Evolutionary conservation across 2,329 filamentous ascomycete genomes (phyloP).

Genomic region (Stagonosporopsis rhizophila): DNA sequence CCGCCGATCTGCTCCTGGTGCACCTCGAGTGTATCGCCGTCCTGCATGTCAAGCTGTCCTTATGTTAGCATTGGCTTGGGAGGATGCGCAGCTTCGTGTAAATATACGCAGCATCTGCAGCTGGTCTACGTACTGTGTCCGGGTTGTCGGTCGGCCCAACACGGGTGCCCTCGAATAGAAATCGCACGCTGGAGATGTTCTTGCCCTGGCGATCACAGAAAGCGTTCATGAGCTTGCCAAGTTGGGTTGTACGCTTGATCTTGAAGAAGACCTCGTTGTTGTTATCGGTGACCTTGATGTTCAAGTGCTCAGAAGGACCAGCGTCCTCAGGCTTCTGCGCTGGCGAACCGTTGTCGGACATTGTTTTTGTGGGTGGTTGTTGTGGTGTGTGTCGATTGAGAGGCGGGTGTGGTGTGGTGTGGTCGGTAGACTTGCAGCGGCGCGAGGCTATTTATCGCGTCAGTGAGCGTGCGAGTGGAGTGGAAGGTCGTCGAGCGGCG

Average conservation of each 20-base stretch:
- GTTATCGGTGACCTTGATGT: slow-evolving; percentile 99
- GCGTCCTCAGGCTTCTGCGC: slow-evolving; percentile 55
- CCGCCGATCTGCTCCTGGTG: slow-evolving; percentile 98
- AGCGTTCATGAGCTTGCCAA: slow-evolving; percentile 98
- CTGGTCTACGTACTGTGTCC: slow-evolving; percentile 74
- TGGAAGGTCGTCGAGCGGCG: slow-evolving; percentile 30
- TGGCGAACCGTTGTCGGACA: slow-evolving; percentile 55
- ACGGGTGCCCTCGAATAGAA: slow-evolving; percentile 94
- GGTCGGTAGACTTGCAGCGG: slow-evolving; percentile 9
- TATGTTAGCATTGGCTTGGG: slow-evolving; percentile 20
- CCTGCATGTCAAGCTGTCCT: slow-evolving; percentile 87
- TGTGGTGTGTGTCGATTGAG: slow-evolving; percentile 6
- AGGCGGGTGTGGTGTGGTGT: slow-evolving; percentile 2
- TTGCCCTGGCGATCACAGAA: slow-evolving; percentile 98
- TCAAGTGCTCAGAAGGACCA: slow-evolving; percentile 78
- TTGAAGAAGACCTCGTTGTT: slow-evolving; percentile 99
- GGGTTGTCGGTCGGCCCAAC: slow-evolving; percentile 90
- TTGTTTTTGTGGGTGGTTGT: slow-evolving; percentile 16
- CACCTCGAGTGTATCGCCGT: slow-evolving; percentile 95
- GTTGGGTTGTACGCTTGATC: slow-evolving; percentile 94
- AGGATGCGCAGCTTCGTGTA: not conserved
- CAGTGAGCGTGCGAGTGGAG: slow-evolving; percentile 31
- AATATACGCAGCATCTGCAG: not conserved
- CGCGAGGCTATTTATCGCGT: slow-evolving; percentile 20
- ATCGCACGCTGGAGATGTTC: slow-evolving; percentile 81